These are phyloP conservation scores for Entomortierella beljakovae DNA, from an alignment of 192 early-diverging fungal species.

Conservation along the genomic window DNA sequence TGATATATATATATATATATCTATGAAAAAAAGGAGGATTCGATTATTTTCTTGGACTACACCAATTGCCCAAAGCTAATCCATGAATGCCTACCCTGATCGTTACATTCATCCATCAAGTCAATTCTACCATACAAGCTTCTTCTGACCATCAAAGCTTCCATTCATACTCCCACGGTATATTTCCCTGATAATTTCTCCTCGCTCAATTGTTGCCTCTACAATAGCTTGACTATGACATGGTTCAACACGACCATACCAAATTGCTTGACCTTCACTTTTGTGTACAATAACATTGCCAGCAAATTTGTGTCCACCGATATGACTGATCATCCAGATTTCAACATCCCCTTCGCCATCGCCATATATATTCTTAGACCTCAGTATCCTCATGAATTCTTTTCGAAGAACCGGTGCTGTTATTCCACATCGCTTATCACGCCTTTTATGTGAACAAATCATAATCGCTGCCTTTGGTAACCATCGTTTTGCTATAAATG, in stretches of 20 bases:
- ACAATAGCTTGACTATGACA: slow-evolving; percentile 65
- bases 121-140: slow-evolving; percentile 24
- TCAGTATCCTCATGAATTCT: slow-evolving; percentile 61
- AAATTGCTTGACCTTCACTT: slow-evolving; percentile 61
- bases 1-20: too few relatives aligned
- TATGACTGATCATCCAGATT: slow-evolving; percentile 66
- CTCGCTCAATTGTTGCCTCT: slow-evolving; percentile 60
- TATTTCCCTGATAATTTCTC: slow-evolving; percentile 63
- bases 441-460: slow-evolving; percentile 66
- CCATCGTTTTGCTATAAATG: slow-evolving; percentile 28
- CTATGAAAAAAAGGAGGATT: too few relatives aligned
- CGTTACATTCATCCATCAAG: too few relatives aligned
- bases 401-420: slow-evolving; percentile 60
- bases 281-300: slow-evolving; percentile 68
- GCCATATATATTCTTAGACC: slow-evolving; percentile 56
- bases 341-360: slow-evolving; percentile 46
- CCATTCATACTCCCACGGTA: slow-evolving; percentile 66
- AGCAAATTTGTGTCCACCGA: slow-evolving; percentile 73
- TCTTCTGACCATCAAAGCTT: slow-evolving; percentile 51
- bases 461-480: slow-evolving; percentile 60
- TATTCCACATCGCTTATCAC: slow-evolving; percentile 70
- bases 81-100: too few relatives aligned
- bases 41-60: too few relatives aligned
- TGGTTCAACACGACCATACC: slow-evolving; percentile 70
- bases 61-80: too few relatives aligned